Base-by-base conservation (phyloP, 441 rosid species). In the Jatropha multifida region DNA sequence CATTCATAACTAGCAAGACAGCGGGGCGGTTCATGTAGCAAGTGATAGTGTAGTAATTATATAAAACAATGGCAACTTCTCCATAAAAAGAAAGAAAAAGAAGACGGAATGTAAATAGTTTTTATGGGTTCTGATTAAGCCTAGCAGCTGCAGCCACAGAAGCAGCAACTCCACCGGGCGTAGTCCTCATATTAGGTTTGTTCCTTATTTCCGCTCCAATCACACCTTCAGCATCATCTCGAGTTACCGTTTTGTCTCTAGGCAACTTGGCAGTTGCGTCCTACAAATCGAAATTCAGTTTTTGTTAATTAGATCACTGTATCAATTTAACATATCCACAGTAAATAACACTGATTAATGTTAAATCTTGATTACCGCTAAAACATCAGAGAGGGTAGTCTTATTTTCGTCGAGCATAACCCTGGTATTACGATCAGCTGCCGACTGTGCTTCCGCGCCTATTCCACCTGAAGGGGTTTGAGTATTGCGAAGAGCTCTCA, bases 91-190 rank as follows among this genome's bases (percentile, higher is more conserved):
- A 83, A 42, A 55, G 51, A 26, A 85, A 85, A 20, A 83, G 78
- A 41, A 84, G 81, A 13, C 82, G 80, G 51, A 79, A 81, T 37
- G 58, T 75, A 71, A 83, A 52, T n/a, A 86, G 80, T 18, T 4
- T 2, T 13, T 15, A 40, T 9, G 42, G 23, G 38, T 70, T 71
- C 69, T 79, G 84, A 70, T 86, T 85, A 46, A 82, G 74, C 64
- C 82, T 77, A 63, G 89, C 88, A 0, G 92, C 92, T 0, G 85
- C 88, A 0, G 89, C 87, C 76, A 85, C 80, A 37, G 92, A 81
- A 37, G 80, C 87, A 1, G 87, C 93, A 42, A 87, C 85, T 2
- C 93, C 92, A n/a, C 90, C 90, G 1, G 86, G 86, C 10, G 86
- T 81, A 4, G 86, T 78, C 18, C 13, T 71, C 92, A 82, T 79